Conservation (phyloP, 768 basidiomycete species). For the Mycena sanguinolenta region DNA sequence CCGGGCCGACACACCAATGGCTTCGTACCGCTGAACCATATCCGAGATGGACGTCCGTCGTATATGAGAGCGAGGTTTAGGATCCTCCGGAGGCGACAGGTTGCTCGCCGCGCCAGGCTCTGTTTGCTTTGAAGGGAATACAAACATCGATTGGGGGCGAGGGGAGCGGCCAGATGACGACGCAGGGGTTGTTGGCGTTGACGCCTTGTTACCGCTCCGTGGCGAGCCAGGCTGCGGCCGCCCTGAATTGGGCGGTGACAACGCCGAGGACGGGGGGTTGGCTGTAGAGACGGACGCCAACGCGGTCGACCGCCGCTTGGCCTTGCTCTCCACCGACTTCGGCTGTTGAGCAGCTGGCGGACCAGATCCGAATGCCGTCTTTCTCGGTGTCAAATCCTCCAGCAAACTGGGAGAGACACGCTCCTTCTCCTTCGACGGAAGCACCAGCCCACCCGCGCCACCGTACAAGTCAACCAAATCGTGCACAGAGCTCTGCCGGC, state of each 20-base stretch:
- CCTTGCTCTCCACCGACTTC: constrained; percentile 29
- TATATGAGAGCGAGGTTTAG: constrained; percentile 53
- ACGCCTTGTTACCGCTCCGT: constrained; percentile 37
- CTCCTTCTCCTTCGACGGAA: constrained; percentile 57
- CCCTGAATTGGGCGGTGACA: constrained; percentile 39
- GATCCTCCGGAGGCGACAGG: constrained; percentile 62
- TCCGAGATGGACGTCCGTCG: constrained; percentile 87
- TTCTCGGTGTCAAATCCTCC: constrained; percentile 35
- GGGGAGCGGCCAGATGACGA: constrained; percentile 53
- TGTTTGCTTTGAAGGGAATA: constrained; percentile 69
- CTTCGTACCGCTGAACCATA: constrained; percentile 88
- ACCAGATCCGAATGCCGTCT: constrained; percentile 15
- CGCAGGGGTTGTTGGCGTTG: constrained; percentile 44
- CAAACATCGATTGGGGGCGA: constrained; percentile 87
- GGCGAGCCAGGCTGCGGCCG: constrained; percentile 29
- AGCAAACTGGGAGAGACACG: constrained; percentile 40
- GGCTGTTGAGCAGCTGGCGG: constrained; percentile 36
- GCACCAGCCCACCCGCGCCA: constrained; percentile 55
- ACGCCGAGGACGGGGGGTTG: constrained; percentile 26
- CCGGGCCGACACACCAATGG: constrained; percentile 62
- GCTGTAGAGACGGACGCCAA: constrained; percentile 27
- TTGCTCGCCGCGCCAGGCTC: constrained; percentile 49
- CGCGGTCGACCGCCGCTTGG: constrained; percentile 34
- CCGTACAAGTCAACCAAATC: constrained; percentile 87
- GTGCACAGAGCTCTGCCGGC: constrained; percentile 86